These are phyloP conservation scores for Caryopteris hybrid DNA, from an alignment of 305 asterid genomes.

Conservation along the genomic window DNA sequence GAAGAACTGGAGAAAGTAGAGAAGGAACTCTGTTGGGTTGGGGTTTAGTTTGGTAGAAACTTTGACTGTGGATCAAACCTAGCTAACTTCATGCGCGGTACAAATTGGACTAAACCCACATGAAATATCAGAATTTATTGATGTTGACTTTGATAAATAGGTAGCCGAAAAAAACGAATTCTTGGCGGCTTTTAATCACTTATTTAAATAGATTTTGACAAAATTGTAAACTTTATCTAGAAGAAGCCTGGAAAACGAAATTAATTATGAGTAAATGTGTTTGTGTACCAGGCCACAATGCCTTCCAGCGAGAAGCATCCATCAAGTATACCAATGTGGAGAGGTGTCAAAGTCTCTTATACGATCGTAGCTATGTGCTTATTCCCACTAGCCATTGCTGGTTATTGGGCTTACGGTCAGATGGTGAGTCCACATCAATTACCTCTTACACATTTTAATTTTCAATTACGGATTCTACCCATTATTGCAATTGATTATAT, in stretches of 20 bases:
- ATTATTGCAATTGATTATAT: too few relatives aligned
- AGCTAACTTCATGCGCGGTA: background rate
- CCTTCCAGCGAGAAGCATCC: slow-evolving; percentile 92
- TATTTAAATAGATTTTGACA: background rate
- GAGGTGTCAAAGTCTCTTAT: slow-evolving; percentile 70
- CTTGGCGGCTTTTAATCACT: background rate
- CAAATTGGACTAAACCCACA: slow-evolving; percentile 12
- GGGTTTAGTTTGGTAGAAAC: too few relatives aligned
- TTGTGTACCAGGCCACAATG: slow-evolving; percentile 69
- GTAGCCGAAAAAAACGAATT: background rate
- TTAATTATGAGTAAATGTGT: background rate
- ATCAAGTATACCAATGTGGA: slow-evolving; percentile 92
- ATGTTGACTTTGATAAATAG: background rate
- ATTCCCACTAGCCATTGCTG: slow-evolving; percentile 73
- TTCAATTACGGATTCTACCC: too few relatives aligned
- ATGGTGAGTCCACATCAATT: slow-evolving; percentile 25
- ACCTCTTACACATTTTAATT: too few relatives aligned
- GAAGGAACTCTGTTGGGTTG: too few relatives aligned
- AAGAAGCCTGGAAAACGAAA: background rate
- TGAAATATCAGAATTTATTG: background rate
- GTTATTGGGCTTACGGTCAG: slow-evolving; percentile 87
- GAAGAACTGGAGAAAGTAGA: too few relatives aligned
- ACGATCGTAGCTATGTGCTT: slow-evolving; percentile 58
- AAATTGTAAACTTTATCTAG: background rate
- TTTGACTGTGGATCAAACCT: background rate